phyloP scores from a whole-genome alignment of 1,139 yeast species.

The Yamadazyma siamensis region DNA sequence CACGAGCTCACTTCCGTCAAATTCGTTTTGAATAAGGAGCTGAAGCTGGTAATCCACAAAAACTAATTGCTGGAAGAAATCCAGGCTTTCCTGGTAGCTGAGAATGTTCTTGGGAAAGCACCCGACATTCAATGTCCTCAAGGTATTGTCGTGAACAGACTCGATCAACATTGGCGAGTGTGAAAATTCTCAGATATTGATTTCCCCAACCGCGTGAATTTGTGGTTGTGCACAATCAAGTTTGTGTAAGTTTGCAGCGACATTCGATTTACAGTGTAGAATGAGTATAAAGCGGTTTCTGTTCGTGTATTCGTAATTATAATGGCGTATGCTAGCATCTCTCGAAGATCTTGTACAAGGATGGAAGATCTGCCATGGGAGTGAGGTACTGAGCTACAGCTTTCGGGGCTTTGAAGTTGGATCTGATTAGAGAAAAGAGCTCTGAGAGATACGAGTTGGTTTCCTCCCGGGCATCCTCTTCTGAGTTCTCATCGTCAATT shows the following conservation, averaged over 20 bases:
- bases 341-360: slow-evolving; percentile 87
- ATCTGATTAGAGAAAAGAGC: slow-evolving; percentile 66
- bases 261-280: not conserved
- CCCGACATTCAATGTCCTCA: slow-evolving; percentile 31
- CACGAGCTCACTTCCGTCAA: slow-evolving; percentile 26
- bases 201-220: too few relatives aligned
- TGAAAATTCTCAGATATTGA: slow-evolving; percentile 1
- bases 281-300: too few relatives aligned
- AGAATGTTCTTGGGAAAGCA: slow-evolving; percentile 37
- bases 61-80: slow-evolving; percentile 33
- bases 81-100: slow-evolving; percentile 33
- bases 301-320: not conserved
- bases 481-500: slow-evolving; percentile 28
- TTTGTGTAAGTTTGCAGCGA: slow-evolving; percentile 1
- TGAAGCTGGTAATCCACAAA: slow-evolving; percentile 42
- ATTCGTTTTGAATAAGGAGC: slow-evolving; percentile 30
- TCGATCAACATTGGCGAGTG: slow-evolving; percentile 12
- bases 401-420: slow-evolving; percentile 63
- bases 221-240: too few relatives aligned
- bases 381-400: slow-evolving; percentile 52
- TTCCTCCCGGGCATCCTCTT: slow-evolving; percentile 13
- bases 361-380: slow-evolving; percentile 90
- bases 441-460: slow-evolving; percentile 47
- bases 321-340: slow-evolving; percentile 52
- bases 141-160: slow-evolving; percentile 8